phyloP scores from a whole-genome alignment of 768 basidiomycete genomes.

The Tephrocybe sp. region DNA sequence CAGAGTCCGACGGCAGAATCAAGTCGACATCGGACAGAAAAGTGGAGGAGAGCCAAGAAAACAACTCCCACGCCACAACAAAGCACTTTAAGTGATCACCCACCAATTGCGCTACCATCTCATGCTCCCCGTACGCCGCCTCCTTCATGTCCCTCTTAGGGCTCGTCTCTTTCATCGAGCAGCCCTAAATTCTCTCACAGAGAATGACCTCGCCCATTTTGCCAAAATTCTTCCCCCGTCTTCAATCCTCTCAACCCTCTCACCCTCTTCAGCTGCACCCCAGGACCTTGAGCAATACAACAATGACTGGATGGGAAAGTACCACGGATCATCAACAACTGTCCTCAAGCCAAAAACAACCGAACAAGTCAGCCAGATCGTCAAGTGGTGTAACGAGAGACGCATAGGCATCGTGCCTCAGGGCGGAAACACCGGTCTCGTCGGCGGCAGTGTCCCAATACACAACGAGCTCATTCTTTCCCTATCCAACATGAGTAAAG shows the following conservation, averaged over 20 bases:
- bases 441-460: constrained; percentile 91
- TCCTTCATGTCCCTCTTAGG: constrained; percentile 16
- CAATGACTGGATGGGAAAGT: constrained; percentile 96
- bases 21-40: constrained; percentile 9
- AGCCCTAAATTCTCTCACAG: constrained; percentile 48
- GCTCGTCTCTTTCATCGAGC: constrained; percentile 21
- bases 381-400: constrained; percentile 82
- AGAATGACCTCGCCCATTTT: constrained; percentile 67
- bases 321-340: constrained; percentile 78
- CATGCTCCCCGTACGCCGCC: constrained; percentile 16
- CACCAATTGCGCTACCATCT: neutral
- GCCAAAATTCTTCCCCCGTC: constrained; percentile 59
- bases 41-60: constrained; percentile 8
- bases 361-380: constrained; percentile 82
- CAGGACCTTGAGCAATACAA: constrained; percentile 82
- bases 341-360: constrained; percentile 90
- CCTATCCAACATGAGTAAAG: constrained; percentile 76
- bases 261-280: constrained; percentile 43
- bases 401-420: constrained; percentile 93
- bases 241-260: constrained; percentile 68
- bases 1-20: neutral
- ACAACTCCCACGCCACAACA: constrained; percentile 21
- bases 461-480: constrained; percentile 87
- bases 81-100: neutral
- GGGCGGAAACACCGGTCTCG: constrained; percentile 97